Evolutionary conservation across 768 basidiomycete genomes (phyloP), one percentile per base, ranked within the genome.

Genomic region (Kwoniella newhampshirensis): DNA sequence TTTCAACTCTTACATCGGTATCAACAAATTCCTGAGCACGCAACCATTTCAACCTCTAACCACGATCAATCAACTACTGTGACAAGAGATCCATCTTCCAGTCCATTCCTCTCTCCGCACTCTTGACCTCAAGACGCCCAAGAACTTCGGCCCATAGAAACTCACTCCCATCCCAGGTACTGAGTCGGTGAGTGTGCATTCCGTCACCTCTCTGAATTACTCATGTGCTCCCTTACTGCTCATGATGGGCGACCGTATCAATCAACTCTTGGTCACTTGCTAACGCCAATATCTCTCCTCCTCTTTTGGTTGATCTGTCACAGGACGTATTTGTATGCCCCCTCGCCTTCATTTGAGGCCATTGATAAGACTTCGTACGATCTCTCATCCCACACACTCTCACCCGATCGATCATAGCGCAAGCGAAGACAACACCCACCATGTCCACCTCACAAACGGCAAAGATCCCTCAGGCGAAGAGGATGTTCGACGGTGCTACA

Each of bases 401-500:
- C 21, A 46, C n/a, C 44, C 25, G 44, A 20, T 26, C 44, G n/a
- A 26, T 46, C 21, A 46, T 21, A 26, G 30, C n/a, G n/a, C n/a
- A 25, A 13, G 11, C 18, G 5, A 35, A 27, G 4, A 30, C 20
- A 4, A 18, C 50, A 8, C 17, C 15, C 59, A 55, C 40, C 27
- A 62, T 62, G 60, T 42, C 60, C 20, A 57, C 60, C 30, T 52
- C 55, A 18, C 54, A 62, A 45, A 54, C 37, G 32, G 62, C 71
- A 2, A 32, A 43, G 47, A 56, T 74, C 44, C 63, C 68, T 51
- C 75, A 70, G 60, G 67, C 73, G 30, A 37, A 66, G 50, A 64
- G 73, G 53, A 62, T 76, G 62, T 64, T 68, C 28, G 73, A 69
- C 32, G 75, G 68, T 11, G 67, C 63, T 26, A 74, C 73, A 46